Conservation (phyloP, 2,329 filamentous ascomycete genomes). For the Alternaria postmessia region DNA sequence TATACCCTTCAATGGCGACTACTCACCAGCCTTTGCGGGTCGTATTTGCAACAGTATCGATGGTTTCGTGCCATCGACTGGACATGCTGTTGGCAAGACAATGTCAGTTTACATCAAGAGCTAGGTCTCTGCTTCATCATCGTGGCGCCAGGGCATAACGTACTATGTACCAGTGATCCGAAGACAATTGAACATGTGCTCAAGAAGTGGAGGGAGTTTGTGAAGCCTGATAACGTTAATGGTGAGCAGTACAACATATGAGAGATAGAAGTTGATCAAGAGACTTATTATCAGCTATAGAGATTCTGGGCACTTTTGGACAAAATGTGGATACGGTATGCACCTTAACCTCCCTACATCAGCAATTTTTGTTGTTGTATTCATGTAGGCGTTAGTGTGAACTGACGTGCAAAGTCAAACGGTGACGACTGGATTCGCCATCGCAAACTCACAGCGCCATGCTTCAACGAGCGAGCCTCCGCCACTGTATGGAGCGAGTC, state of each 20-base stretch:
- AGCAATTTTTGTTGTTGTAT: neutral
- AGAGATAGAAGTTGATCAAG: neutral
- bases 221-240: constrained; percentile 33
- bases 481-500: constrained; percentile 63
- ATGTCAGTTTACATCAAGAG: constrained; percentile 17
- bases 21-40: neutral
- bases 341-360: neutral
- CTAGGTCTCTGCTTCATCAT: constrained; percentile 28
- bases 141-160: constrained; percentile 21
- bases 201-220: constrained; percentile 29
- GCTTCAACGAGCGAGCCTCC: constrained; percentile 57
- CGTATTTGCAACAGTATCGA: constrained; percentile 7
- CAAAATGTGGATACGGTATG: constrained; percentile 36
- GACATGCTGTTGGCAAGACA: constrained; percentile 28
- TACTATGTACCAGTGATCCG: constrained; percentile 28
- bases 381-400: neutral
- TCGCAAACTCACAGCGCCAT: constrained; percentile 52
- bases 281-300: neutral
- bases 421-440: constrained; percentile 51
- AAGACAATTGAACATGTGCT: constrained; percentile 24
- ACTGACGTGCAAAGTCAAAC: constrained; percentile 8
- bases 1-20: constrained; percentile 24
- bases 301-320: constrained; percentile 28
- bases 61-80: constrained; percentile 26
- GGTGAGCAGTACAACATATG: constrained; percentile 12